Percentiles rank a stretch among this genome's conserved stretches.
Conservation (phyloP, 176 grass and related monocot genomes). For the Aegilops tauschii region DNA sequence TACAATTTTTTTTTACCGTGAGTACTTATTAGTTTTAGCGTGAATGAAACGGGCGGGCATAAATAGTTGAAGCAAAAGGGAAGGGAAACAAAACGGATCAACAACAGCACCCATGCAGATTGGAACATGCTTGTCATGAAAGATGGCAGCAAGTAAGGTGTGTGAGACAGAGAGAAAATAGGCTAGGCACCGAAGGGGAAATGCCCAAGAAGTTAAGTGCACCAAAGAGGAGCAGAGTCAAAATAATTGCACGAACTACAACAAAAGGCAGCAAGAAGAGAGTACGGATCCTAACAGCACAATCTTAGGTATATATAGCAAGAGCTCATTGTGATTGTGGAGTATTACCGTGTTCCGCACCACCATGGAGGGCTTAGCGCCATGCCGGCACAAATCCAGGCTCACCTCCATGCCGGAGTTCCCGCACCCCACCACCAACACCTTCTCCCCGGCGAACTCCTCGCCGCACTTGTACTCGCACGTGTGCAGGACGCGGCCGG, state of each 20-base stretch:
- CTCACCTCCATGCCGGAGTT: conserved; percentile 99
- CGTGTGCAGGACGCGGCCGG: conserved; percentile 56
- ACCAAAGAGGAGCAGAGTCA: conserved; percentile 1
- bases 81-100: neutral
- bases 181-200: neutral
- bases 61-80: neutral
- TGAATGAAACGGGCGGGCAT: neutral
- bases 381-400: conserved; percentile 80
- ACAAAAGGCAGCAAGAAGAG: neutral
- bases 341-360: conserved; percentile 80
- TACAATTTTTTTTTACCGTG: neutral
- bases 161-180: neutral
- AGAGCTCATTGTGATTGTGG: neutral
- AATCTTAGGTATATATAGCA: neutral
- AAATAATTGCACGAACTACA: neutral
- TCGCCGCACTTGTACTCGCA: conserved; percentile 84
- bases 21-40: neutral
- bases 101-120: conserved; percentile 22
- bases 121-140: conserved; percentile 12
- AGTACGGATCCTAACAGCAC: neutral
- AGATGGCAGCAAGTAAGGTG: neutral
- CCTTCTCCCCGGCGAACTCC: conserved; percentile 64
- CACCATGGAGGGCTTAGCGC: conserved; percentile 66
- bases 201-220: neutral
- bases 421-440: conserved; percentile 86